These are phyloP conservation scores for Margaritispora aquatica DNA, from an alignment of 495 filamentous ascomycete genomes.

Conservation along the genomic window DNA sequence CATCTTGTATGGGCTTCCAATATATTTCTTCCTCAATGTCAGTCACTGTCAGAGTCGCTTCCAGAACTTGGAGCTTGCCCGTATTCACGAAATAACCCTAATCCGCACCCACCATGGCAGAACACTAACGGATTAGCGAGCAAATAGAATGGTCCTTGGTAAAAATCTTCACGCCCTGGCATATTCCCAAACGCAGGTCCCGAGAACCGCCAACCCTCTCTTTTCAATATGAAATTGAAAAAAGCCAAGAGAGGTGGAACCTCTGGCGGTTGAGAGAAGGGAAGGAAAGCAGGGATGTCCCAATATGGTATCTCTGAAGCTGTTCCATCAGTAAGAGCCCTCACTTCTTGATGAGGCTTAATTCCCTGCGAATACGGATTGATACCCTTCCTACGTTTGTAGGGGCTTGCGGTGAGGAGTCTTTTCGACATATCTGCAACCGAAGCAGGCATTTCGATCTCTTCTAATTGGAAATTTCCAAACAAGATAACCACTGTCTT, in stretches of 20 bases:
- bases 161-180: not conserved
- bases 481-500: not conserved
- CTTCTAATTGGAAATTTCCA: not conserved
- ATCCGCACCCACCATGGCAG: not conserved
- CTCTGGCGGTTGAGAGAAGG: not conserved
- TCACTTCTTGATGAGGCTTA: too few relatives aligned
- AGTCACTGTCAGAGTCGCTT: too few relatives aligned
- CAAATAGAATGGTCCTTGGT: not conserved
- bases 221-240: not conserved
- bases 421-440: not conserved
- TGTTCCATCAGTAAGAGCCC: too few relatives aligned
- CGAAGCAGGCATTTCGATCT: not conserved
- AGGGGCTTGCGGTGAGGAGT: not conserved
- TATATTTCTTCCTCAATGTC: too few relatives aligned
- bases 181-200: not conserved
- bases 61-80: not conserved
- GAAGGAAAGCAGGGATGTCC: not conserved
- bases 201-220: not conserved
- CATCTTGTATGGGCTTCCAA: too few relatives aligned
- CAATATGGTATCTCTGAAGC: not conserved
- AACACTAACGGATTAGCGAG: not conserved
- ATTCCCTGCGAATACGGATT: not conserved
- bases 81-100: not conserved
- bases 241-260: not conserved
- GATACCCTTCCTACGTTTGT: not conserved